Conservation (phyloP, 257 asterid species). For the Nyctanthes arbortristis region DNA sequence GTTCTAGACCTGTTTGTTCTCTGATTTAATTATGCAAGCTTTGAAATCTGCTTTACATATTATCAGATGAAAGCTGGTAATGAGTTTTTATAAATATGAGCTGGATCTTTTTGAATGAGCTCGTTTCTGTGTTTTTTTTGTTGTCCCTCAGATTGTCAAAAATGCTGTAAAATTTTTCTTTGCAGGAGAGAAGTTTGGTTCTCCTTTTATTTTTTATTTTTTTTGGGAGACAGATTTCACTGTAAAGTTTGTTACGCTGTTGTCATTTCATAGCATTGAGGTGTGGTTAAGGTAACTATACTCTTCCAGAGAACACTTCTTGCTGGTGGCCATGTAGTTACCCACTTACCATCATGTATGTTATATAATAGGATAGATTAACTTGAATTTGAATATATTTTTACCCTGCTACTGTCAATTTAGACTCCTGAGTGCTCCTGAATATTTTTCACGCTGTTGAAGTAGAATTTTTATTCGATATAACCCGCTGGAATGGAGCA, state of each 20-base stretch:
- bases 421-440: no score
- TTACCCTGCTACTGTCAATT: no score
- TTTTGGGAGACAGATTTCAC: slow-evolving; percentile 10
- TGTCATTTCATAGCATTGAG: not conserved
- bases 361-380: not conserved
- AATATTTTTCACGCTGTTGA: no score
- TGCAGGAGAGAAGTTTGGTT: slow-evolving; percentile 18
- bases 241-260: slow-evolving; percentile 4
- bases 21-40: not conserved
- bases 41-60: not conserved
- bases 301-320: not conserved
- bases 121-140: not conserved
- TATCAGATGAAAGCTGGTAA: not conserved
- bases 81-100: not conserved
- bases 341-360: slow-evolving; percentile 1
- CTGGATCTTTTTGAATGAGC: not conserved
- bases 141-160: not conserved
- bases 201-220: no score
- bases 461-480: no score
- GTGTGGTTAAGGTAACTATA: not conserved
- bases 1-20: not conserved
- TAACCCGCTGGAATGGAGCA: no score
- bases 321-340: not conserved
- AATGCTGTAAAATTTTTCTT: not conserved
- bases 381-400: not conserved